Conservation (phyloP, 2,329 filamentous ascomycete genomes). For the Macrophomina tecta region DNA sequence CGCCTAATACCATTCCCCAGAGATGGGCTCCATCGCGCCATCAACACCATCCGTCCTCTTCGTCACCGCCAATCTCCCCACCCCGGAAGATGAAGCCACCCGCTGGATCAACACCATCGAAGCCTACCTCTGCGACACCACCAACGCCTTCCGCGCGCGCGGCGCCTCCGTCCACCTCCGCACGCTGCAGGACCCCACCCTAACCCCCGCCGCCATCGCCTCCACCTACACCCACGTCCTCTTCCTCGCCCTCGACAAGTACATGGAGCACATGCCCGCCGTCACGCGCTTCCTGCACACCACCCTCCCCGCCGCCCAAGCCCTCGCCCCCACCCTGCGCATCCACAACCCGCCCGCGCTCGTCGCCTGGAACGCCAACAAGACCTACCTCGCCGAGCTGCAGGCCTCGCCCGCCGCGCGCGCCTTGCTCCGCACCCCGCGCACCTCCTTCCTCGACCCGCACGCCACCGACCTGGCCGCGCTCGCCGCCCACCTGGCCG, state of each 20-base stretch:
- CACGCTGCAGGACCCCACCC: conserved; percentile 11
- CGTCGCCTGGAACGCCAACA: conserved; percentile 25
- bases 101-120: conserved; percentile 25
- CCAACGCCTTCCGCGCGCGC: conserved; percentile 2
- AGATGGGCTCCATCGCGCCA: neutral
- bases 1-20: too few species aligned
- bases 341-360: conserved; percentile 23
- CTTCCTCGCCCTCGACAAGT: conserved; percentile 24
- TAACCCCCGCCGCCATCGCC: conserved; percentile 11
- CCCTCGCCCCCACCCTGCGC: conserved; percentile 23
- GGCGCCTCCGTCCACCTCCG: conserved; percentile 5
- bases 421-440: neutral
- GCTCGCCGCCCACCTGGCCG: conserved; percentile 1
- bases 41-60: conserved; percentile 21
- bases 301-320: conserved; percentile 18
- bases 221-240: conserved; percentile 26
- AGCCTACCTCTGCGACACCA: conserved; percentile 5
- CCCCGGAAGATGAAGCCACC: neutral
- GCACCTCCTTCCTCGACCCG: conserved; percentile 14
- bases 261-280: conserved; percentile 22
- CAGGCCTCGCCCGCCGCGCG: neutral
- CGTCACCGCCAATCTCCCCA: conserved; percentile 16
- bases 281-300: conserved; percentile 12
- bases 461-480: neutral
- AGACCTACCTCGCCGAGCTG: conserved; percentile 25